phyloP scores from a whole-genome alignment of 2,329 filamentous ascomycete genomes.

The Ophiosphaerella narmari region DNA sequence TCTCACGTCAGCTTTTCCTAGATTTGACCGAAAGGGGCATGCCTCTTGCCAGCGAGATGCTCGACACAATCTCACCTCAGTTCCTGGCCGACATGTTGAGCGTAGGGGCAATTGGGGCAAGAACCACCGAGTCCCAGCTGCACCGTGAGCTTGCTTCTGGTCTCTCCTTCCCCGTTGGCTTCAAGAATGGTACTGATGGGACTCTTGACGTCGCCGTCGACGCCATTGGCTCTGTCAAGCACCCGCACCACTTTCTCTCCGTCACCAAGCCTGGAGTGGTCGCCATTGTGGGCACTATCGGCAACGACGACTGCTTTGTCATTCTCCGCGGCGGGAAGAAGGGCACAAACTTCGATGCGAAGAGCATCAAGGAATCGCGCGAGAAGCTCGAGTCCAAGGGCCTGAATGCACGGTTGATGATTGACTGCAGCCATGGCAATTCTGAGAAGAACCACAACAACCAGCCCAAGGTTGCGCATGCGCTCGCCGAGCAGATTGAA shows the following conservation, averaged over 20 bases:
- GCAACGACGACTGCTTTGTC: constrained; percentile 96
- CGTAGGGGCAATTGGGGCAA: constrained; percentile 90
- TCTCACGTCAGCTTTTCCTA: constrained; percentile 88
- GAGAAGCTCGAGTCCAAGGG: constrained; percentile 75
- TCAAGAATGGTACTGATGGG: constrained; percentile 99
- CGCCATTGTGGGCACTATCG: constrained; percentile 89
- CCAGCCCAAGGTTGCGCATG: constrained; percentile 88
- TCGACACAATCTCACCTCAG: constrained; percentile 97
- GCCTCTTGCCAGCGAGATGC: constrained; percentile 96
- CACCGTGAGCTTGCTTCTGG: constrained; percentile 94
- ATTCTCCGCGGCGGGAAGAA: constrained; percentile 91
- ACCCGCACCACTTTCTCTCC: constrained; percentile 95
- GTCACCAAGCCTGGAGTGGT: constrained; percentile 96
- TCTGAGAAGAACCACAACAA: constrained; percentile 96
- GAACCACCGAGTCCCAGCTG: constrained; percentile 94
- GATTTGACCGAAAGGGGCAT: constrained; percentile 91
- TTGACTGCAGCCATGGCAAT: constrained; percentile 98
- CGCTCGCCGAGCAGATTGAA: constrained; percentile 81
- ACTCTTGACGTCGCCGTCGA: constrained; percentile 88
- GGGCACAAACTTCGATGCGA: constrained; percentile 90
- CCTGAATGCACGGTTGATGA: constrained; percentile 81
- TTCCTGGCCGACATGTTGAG: constrained; percentile 92
- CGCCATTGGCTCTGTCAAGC: constrained; percentile 88
- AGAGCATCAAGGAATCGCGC: constrained; percentile 84
- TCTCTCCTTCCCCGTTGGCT: constrained; percentile 94